These are phyloP conservation scores for Monilinia fructicola DNA, from an alignment of 2,329 filamentous ascomycete species.

Conservation along the genomic window DNA sequence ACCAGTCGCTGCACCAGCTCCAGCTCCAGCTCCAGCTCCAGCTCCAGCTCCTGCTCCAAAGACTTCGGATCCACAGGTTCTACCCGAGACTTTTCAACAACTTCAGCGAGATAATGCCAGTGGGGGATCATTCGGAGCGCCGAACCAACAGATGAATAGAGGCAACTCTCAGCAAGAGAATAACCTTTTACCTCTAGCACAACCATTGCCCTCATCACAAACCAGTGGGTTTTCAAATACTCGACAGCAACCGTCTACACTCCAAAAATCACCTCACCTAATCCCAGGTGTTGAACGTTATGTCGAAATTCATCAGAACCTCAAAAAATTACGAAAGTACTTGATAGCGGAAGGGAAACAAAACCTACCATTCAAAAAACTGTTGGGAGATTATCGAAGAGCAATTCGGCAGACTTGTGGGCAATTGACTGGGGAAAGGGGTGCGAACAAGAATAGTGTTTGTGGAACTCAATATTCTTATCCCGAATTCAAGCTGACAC, in stretches of 20 bases:
- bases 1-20: conserved; percentile 14
- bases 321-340: conserved; percentile 60
- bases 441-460: conserved; percentile 59
- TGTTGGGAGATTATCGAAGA: conserved; percentile 68
- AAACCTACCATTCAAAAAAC: conserved; percentile 57
- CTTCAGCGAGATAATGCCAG: neutral
- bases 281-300: conserved; percentile 47
- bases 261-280: conserved; percentile 25
- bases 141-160: neutral
- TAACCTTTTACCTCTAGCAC: neutral
- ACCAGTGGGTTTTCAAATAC: neutral
- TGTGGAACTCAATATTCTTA: conserved; percentile 32
- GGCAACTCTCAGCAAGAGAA: conserved; percentile 13
- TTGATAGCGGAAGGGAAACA: conserved; percentile 55
- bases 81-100: conserved; percentile 1
- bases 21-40: conserved; percentile 13
- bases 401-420: conserved; percentile 71
- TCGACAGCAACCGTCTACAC: neutral
- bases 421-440: conserved; percentile 66
- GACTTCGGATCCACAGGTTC: neutral
- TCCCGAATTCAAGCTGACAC: conserved; percentile 21
- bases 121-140: neutral
- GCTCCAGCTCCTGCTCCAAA: conserved; percentile 15
- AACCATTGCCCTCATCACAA: neutral
- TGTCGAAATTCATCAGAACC: conserved; percentile 60